A percentile compares a stretch with the other conserved stretches of the same genome.
Evolutionary conservation across 2,329 filamentous ascomycete species (phyloP).

Genomic region (Madurella fahalii): DNA sequence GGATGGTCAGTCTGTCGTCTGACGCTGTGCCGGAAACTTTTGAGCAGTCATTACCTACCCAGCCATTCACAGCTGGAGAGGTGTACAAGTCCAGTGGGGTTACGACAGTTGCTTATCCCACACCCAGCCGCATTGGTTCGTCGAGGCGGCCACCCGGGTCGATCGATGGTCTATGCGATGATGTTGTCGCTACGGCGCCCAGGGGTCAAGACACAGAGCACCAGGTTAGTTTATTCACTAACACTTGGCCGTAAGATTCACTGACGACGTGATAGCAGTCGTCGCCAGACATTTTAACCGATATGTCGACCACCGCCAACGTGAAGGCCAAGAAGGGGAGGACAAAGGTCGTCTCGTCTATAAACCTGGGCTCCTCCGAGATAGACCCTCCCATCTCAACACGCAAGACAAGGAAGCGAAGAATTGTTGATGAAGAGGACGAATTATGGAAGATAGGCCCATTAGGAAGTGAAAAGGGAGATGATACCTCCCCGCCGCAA

Average conservation of each 20-base stretch:
- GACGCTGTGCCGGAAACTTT: constrained; percentile 16
- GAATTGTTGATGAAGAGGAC: constrained; percentile 8
- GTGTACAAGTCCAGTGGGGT: constrained; percentile 29
- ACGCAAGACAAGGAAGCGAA: constrained; percentile 14
- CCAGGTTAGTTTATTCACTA: constrained; percentile 1
- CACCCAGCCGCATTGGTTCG: constrained; percentile 31
- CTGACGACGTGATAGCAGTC: constrained; percentile 18
- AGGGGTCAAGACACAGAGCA: neutral
- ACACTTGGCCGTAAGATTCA: neutral
- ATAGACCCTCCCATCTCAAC: constrained; percentile 6
- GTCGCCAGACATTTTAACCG: constrained; percentile 28
- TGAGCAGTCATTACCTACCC: constrained; percentile 11
- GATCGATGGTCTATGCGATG: neutral
- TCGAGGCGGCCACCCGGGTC: constrained; percentile 13
- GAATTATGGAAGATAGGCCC: neutral
- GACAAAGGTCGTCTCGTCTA: constrained; percentile 1
- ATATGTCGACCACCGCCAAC: constrained; percentile 4
- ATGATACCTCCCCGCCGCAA: neutral
- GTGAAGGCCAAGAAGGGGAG: constrained; percentile 12
- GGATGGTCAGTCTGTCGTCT: constrained; percentile 26
- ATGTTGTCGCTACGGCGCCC: neutral
- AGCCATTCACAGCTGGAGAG: constrained; percentile 4
- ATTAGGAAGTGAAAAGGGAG: neutral
- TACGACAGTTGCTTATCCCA: constrained; percentile 35
- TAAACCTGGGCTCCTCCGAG: neutral